phyloP scores from a whole-genome alignment of 768 basidiomycete species.

The Panus rudis region DNA sequence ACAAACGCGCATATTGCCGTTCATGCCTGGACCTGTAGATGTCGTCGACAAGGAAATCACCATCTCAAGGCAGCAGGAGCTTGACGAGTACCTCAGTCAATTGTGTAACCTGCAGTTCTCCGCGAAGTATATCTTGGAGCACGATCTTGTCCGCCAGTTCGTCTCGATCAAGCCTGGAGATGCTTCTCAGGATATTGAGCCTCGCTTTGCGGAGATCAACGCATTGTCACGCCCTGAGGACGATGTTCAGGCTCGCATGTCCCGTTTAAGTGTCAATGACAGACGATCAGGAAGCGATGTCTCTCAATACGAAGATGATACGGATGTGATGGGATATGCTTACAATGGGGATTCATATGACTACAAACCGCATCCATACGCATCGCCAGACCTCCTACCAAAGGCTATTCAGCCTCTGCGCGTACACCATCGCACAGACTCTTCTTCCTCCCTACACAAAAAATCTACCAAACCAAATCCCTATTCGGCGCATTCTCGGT shows the following conservation, averaged over 20 bases:
- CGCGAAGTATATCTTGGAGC: conserved; percentile 75
- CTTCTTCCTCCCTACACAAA: conserved; percentile 10
- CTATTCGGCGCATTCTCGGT: conserved; percentile 12
- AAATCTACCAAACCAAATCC: conserved; percentile 7
- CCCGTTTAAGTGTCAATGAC: conserved; percentile 40
- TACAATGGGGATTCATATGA: conserved; percentile 12
- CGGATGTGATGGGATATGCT: conserved; percentile 3
- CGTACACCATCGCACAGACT: conserved; percentile 13
- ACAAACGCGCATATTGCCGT: conserved; percentile 76
- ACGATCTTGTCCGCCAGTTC: conserved; percentile 75
- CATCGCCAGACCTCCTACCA: neutral
- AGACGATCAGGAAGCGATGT: conserved; percentile 49
- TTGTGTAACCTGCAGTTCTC: conserved; percentile 69
- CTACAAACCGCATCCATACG: conserved; percentile 7
- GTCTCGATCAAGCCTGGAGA: conserved; percentile 84
- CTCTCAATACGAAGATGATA: conserved; percentile 43
- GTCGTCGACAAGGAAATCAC: conserved; percentile 82
- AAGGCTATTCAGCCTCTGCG: conserved; percentile 7
- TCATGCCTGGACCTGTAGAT: conserved; percentile 92
- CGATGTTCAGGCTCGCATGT: conserved; percentile 40
- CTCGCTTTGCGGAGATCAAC: conserved; percentile 53
- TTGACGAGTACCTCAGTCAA: conserved; percentile 82
- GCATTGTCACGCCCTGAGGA: conserved; percentile 33
- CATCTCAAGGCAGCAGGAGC: conserved; percentile 68
- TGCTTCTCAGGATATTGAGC: conserved; percentile 58